Conservation (phyloP, 192 early-diverging fungal genomes). For the Backusella morwellensis region DNA sequence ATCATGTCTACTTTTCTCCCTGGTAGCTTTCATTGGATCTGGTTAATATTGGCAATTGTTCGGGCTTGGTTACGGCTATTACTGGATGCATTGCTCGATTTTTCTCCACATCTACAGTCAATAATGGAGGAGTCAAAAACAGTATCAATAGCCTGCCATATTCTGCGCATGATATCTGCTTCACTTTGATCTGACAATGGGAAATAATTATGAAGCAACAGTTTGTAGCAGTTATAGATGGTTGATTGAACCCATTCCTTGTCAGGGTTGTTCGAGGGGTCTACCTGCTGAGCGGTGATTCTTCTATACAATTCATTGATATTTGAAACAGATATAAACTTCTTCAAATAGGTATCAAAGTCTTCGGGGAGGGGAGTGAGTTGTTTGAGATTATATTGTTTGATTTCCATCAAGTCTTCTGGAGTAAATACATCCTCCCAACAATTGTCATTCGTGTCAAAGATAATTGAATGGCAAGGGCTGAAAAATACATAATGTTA, state of each 20-base stretch:
- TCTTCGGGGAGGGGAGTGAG: neutral
- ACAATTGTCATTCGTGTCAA: neutral
- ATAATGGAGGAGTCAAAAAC: neutral
- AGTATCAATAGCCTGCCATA: neutral
- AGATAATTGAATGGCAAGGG: neutral
- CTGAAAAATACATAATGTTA: neutral
- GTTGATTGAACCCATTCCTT: neutral
- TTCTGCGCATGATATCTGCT: neutral
- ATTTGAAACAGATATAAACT: too few relatives aligned
- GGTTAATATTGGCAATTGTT: neutral
- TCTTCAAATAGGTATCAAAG: neutral
- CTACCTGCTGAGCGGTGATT: neutral
- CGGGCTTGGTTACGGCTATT: neutral
- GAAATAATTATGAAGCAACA: neutral
- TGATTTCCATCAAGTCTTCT: slow-evolving; percentile 3
- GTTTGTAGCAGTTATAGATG: neutral
- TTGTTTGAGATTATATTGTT: neutral
- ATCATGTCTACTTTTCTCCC: neutral
- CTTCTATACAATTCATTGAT: neutral
- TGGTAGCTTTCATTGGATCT: neutral
- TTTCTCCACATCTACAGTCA: neutral
- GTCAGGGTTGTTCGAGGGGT: neutral
- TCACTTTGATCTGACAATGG: neutral
- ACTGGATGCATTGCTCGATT: neutral
- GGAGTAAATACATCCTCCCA: neutral